A percentile compares a stretch with the other conserved stretches of the same genome.
These are phyloP conservation scores for Lyophyllum atratum DNA, from an alignment of 768 basidiomycete species.

Conservation along the genomic window DNA sequence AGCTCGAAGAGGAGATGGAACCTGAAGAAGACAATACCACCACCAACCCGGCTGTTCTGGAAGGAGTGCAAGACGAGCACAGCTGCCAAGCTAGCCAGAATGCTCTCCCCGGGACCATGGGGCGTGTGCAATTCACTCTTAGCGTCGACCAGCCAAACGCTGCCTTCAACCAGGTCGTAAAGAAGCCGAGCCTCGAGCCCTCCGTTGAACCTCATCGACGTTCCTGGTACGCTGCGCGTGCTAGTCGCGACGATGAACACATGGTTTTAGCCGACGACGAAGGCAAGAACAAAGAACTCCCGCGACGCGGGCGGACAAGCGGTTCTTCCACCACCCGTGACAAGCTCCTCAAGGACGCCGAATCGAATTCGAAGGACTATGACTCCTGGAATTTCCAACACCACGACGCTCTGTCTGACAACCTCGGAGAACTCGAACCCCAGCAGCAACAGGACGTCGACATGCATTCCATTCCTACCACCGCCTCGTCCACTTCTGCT, in stretches of 20 bases:
- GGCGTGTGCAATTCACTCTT: conserved; percentile 91
- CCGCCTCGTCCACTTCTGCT: conserved; percentile 9
- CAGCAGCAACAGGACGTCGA: conserved; percentile 32
- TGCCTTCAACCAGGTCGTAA: conserved; percentile 46
- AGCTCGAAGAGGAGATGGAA: no score
- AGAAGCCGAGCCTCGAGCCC: conserved; percentile 69
- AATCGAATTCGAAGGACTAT: conserved; percentile 24
- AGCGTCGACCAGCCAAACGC: conserved; percentile 72
- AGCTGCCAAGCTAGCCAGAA: conserved; percentile 69
- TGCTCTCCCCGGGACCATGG: conserved; percentile 69
- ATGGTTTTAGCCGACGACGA: conserved; percentile 25
- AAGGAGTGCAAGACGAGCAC: conserved; percentile 84
- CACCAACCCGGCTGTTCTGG: no score
- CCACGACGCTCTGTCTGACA: conserved; percentile 3
- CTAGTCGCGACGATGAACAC: conserved; percentile 26
- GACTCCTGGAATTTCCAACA: conserved; percentile 19
- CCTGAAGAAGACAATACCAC: no score
- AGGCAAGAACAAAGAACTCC: conserved; percentile 37
- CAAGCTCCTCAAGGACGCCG: conserved; percentile 65
- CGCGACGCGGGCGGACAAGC: conserved; percentile 27
- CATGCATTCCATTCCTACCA: conserved; percentile 25
- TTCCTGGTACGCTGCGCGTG: conserved; percentile 32
- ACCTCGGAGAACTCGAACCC: conserved; percentile 17
- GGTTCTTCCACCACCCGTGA: conserved; percentile 49
- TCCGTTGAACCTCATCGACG: conserved; percentile 64